Percentiles rank a stretch among this genome's conserved stretches.
These are phyloP conservation scores for Boletus subparvulus DNA, from an alignment of 768 basidiomycete species.

Conservation along the genomic window DNA sequence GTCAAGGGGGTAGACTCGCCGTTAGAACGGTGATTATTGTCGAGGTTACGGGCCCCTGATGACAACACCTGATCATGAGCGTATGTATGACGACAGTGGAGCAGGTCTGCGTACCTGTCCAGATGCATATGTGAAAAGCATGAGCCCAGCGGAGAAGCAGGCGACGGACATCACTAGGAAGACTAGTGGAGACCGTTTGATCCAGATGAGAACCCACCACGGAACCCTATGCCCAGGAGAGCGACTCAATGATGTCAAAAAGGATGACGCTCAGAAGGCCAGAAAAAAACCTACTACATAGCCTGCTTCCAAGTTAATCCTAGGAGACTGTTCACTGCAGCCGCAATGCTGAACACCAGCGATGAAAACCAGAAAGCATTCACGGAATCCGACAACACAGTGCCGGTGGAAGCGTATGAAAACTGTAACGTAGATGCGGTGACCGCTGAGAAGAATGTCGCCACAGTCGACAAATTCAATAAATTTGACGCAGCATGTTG, in stretches of 20 bases:
- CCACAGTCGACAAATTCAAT: constrained; percentile 51
- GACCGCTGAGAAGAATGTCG: constrained; percentile 56
- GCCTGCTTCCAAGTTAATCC: constrained; percentile 58
- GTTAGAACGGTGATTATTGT: constrained; percentile 78
- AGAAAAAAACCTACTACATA: constrained; percentile 46
- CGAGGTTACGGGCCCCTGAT: constrained; percentile 58
- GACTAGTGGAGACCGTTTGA: constrained; percentile 79
- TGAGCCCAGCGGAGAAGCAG: constrained; percentile 76
- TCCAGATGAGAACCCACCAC: constrained; percentile 74
- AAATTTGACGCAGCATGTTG: constrained; percentile 50
- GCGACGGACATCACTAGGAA: constrained; percentile 83
- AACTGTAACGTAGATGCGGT: constrained; percentile 52
- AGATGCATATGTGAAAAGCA: constrained; percentile 76
- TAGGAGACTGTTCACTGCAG: constrained; percentile 52
- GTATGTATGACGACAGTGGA: constrained; percentile 23
- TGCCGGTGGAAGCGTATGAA: constrained; percentile 38
- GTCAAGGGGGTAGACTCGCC: constrained; percentile 18
- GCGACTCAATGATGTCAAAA: constrained; percentile 38
- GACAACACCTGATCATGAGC: constrained; percentile 8
- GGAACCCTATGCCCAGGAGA: constrained; percentile 56
- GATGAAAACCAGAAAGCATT: constrained; percentile 58
- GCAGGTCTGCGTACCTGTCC: constrained; percentile 47
- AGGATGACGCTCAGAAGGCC: constrained; percentile 8
- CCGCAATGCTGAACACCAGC: constrained; percentile 52
- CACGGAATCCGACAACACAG: constrained; percentile 41